A percentile compares a stretch with the other conserved stretches of the same genome.
phyloP scores from a whole-genome alignment of 2,329 filamentous ascomycete genomes.

The Lizonia empirigonia region DNA sequence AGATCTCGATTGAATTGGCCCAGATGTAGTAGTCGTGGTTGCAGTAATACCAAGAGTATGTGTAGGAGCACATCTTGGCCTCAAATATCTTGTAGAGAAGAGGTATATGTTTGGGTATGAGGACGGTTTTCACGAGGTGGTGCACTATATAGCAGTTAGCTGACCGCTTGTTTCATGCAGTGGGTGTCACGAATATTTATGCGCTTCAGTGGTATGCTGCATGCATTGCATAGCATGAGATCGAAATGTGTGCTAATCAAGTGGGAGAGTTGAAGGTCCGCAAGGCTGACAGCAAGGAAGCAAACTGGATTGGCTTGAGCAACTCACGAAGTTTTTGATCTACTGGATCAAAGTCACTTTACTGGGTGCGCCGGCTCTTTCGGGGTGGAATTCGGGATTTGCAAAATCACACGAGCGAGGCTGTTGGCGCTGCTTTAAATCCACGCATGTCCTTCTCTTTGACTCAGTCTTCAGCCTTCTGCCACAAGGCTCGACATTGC shows the following conservation, averaged over 20 bases:
- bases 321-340: background rate
- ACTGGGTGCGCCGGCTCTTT: too few species aligned
- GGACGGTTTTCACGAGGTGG: background rate
- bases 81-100: slow-evolving; percentile 8
- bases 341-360: too few species aligned
- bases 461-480: slow-evolving; percentile 18
- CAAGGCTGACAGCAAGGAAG: background rate
- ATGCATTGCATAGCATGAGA: background rate
- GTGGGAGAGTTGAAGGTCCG: background rate
- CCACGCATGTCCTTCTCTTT: slow-evolving; percentile 12
- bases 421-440: background rate
- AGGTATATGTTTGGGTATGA: background rate
- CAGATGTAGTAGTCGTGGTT: slow-evolving; percentile 57
- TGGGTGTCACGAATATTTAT: background rate
- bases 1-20: slow-evolving; percentile 54
- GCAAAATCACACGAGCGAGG: background rate
- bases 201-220: background rate
- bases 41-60: slow-evolving; percentile 56
- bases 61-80: slow-evolving; percentile 52
- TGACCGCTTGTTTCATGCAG: slow-evolving; percentile 16
- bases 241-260: background rate
- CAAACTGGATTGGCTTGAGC: background rate
- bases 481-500: slow-evolving; percentile 16
- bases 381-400: too few species aligned
- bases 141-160: slow-evolving; percentile 17